A percentile compares a stretch with the other conserved stretches of the same genome.
Evolutionary conservation across 1,139 yeast genomes (phyloP).

Genomic region (Saccharomyces hybrid): DNA sequence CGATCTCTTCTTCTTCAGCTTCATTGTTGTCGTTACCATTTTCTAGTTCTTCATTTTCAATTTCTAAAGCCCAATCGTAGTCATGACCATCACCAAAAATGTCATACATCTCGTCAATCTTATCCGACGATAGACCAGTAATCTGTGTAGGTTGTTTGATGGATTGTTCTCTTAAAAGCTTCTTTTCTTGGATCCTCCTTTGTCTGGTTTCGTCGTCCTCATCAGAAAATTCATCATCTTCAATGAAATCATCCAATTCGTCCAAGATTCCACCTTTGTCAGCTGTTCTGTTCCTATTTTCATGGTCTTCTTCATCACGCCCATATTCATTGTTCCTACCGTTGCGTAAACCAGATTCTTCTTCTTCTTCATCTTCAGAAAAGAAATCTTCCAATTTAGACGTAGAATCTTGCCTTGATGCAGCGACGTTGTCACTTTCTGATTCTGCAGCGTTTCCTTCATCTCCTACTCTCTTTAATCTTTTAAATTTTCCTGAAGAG

Average conservation of each 20-base stretch:
- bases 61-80: slow-evolving; percentile 96
- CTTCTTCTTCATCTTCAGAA: slow-evolving; percentile 70
- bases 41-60: slow-evolving; percentile 57
- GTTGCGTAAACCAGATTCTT: slow-evolving; percentile 19
- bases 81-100: slow-evolving; percentile 97
- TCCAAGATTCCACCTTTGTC: slow-evolving; percentile 39
- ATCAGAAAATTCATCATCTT: slow-evolving; percentile 92
- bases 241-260: slow-evolving; percentile 94
- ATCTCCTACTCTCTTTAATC: slow-evolving; percentile 65
- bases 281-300: slow-evolving; percentile 33
- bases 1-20: slow-evolving; percentile 40
- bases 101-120: slow-evolving; percentile 85
- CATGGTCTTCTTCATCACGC: slow-evolving; percentile 14
- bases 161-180: slow-evolving; percentile 31
- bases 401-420: slow-evolving; percentile 12
- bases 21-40: slow-evolving; percentile 36
- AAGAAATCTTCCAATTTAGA: slow-evolving; percentile 68
- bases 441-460: slow-evolving; percentile 1
- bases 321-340: slow-evolving; percentile 26
- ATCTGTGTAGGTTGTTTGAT: slow-evolving; percentile 49
- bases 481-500: slow-evolving; percentile 55
- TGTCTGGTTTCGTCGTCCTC: slow-evolving; percentile 64
- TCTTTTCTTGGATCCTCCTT: slow-evolving; percentile 34
- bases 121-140: slow-evolving; percentile 82
- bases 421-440: slow-evolving; percentile 33